Base-by-base conservation (phyloP, 148 eudicot genomes). In the Polygonum maritimum region DNA sequence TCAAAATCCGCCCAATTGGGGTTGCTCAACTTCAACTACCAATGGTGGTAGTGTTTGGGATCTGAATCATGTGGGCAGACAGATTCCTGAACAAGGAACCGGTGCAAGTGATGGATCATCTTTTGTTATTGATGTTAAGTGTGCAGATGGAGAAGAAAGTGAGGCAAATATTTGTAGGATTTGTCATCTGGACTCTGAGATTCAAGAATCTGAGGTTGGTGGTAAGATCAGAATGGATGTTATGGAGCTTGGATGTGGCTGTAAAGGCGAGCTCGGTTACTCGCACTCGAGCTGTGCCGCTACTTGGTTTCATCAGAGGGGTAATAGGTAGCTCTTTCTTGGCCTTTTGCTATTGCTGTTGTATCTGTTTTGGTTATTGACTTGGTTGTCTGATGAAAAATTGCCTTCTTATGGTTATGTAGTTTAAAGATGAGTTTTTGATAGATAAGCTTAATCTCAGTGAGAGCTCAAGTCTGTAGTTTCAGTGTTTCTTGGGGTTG, bases 251-350 rank as follows among this genome's bases (percentile, higher is more conserved):
- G 93, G 97, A 41, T 91, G 97, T 76, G 84, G 85, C 7, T 92
- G 97, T 76, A 92, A 83, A 80, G 94, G 90, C 51, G 97, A 92
- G 80, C 90, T 92, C 55, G 87, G 90, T 5, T 76, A 79, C 76
- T 89, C 86, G 1, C 97, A 92, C 85, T 75, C 79, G 40, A 77
- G 80, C 77, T 92, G 97, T 75, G 97, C 94, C 11, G 90, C 87
- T 54, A 86, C 93, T 48, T 91, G 93, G 97, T 91, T 91, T 78
- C 84, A 84, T 76, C 83, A 84, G 6, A 92, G 74, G 48, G 97
- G 97, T 73, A 91, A 89, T 72, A 89, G 93, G 97, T 91, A 58
- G 48, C 14, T 75, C 41, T 26, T 36, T 75, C 31, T 51, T 10
- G 2, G 19, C 71, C 39, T 60, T 60, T 36, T 36, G 3, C 2